Base-by-base conservation (phyloP, 106 monocot genomes). In the Dendrobium nobile region DNA sequence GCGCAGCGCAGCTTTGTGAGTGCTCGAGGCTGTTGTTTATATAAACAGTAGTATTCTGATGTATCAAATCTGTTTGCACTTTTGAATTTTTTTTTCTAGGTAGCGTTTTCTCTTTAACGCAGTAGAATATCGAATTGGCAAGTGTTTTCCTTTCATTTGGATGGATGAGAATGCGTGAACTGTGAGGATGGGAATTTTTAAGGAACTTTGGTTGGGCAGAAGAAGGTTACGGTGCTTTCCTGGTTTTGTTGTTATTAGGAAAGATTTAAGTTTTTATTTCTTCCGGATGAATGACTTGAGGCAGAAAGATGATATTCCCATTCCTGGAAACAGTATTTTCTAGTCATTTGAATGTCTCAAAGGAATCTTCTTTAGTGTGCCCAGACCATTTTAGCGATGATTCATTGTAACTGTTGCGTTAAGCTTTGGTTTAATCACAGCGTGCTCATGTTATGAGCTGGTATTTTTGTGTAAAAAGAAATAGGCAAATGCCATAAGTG, bases 301-400 rank as follows among this genome's bases (percentile, higher is more conserved):
- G 70, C 4, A 70, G 16, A 61, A 61, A 70, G 16, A 13, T 70
- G 70, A 17, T 13, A 2, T 33, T 37, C 4, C 37, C 24, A 37
- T 70, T 70, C 22, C 37, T 37, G 70, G 28, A 70, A 70, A 70
- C 5, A 70, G 33, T 16, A 22, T 70, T 70, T 70, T 7, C 9
- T 9, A 68, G 68, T 70, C 15, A 61, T 70, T 68, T 43, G 33
- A 37, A 70, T 37, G 70, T 16, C 7, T 70, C 7, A 15, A 37
- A 37, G 70, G 70, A 70, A 24, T 65, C 64, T 65, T 51, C 64
- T 65, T 27, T 47, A 47, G 76, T 75, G 58, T 19, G 58, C 18
- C 58, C 58, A 58, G 8, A 65, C 9, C 64, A 65, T 65, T 65
- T 70, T 70, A 70, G 28, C 11, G 70, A 70, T 70, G 70, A 33